A percentile compares a stretch with the other conserved stretches of the same genome.
phyloP scores from a whole-genome alignment of 352 stramenopile genomes.

The Phytophthora nicotianae region DNA sequence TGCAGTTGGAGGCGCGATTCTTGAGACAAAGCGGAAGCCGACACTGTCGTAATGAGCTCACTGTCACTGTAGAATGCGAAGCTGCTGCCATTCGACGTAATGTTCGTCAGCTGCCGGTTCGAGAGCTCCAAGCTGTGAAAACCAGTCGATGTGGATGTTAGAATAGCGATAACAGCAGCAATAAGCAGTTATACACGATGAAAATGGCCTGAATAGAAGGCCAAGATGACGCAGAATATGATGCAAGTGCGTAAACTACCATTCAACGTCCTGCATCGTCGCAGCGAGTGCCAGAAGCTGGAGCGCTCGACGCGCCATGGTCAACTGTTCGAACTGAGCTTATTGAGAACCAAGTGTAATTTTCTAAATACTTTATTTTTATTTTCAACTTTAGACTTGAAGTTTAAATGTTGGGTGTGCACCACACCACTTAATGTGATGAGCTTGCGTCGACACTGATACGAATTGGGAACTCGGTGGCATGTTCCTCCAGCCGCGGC shows the following conservation, averaged over 20 bases:
- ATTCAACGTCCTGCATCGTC: conserved; percentile 2
- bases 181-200: neutral
- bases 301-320: conserved; percentile 16
- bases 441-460: conserved; percentile 20
- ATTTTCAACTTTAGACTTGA: conserved; percentile 26
- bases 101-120: conserved; percentile 38
- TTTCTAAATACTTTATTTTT: conserved; percentile 4
- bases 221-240: neutral
- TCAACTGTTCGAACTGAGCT: conserved; percentile 23
- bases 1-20: conserved; percentile 49
- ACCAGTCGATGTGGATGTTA: conserved; percentile 8
- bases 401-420: conserved; percentile 12
- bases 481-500: conserved; percentile 79
- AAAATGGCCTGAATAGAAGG: conserved; percentile 6
- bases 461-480: neutral
- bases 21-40: conserved; percentile 28
- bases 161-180: neutral
- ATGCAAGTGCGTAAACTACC: conserved; percentile 8
- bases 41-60: conserved; percentile 20
- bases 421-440: conserved; percentile 5
- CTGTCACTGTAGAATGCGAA: conserved; percentile 42
- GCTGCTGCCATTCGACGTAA: conserved; percentile 25
- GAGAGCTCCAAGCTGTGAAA: conserved; percentile 47
- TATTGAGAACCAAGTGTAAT: conserved; percentile 3
- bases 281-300: conserved; percentile 19